Base-by-base conservation (phyloP, 2,329 filamentous ascomycete genomes). In the Tolypocladium capitatum region DNA sequence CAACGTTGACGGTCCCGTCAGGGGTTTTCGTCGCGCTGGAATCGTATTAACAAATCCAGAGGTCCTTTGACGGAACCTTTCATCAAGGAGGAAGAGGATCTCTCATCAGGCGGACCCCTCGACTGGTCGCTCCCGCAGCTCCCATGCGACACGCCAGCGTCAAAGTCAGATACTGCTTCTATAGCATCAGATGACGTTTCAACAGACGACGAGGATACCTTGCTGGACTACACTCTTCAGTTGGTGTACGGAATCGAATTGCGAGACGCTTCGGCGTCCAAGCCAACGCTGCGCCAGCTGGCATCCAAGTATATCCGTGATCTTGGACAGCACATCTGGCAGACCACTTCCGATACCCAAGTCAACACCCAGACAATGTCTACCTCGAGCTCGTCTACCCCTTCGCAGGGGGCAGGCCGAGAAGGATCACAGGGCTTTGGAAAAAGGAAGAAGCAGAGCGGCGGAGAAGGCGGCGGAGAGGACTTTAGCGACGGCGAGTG, bases 191-290 rank as follows among this genome's bases (percentile, higher is more conserved):
- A 64, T 8, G 62, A 65, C 38, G 51, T 60, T 7, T 58, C 62
- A 0, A 48, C 54, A 2, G 63, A 66, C 2, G 66, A 68, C 45
- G 59, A 60, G 14, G 64, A 66, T 14, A 52, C 57, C 0, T 51
- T 68, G 2, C 56, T 68, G 18, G 60, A 62, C 36, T 68, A 66
- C 42, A 56, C 61, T 0, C 57, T 68, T 0, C 66, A 68, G 32
- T 44, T 67, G 0, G 60, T 63, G 5, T 68, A 68, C 46, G 66
- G 66, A 2, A 53, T 68, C 1, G 64, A 68, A 20, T 52, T 66
- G 11, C 56, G 60, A 4, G 64, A 68, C 16, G 50, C 59, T 0
- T 55, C 57, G n/a, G 59, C 60, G 3, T 48, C 62, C 0, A 53
- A 53, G 1, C 50, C 55, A 1, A 56, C 57, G n/a, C 50, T 64